Conservation (phyloP, 805 yeast genomes). For the Blastobotrys mokoenaii region DNA sequence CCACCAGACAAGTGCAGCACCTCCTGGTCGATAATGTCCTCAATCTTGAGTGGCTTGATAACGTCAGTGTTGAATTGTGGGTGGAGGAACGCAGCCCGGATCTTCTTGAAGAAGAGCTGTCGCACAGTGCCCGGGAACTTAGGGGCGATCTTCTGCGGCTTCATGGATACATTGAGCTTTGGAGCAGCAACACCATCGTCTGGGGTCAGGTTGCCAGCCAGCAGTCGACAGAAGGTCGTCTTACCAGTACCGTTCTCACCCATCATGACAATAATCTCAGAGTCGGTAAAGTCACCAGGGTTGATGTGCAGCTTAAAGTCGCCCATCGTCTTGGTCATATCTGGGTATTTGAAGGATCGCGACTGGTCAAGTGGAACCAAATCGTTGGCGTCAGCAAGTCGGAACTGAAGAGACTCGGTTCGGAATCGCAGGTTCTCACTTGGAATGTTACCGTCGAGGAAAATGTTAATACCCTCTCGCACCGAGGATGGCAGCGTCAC, state of each 20-base stretch:
- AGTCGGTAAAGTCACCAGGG: slow-evolving; percentile 86
- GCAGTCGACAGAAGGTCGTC: slow-evolving; percentile 90
- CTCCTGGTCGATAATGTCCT: slow-evolving; percentile 93
- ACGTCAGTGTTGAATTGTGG: slow-evolving; percentile 99
- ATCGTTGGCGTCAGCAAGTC: slow-evolving; percentile 85
- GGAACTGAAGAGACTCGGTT: slow-evolving; percentile 89
- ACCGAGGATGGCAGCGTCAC: slow-evolving; percentile 95
- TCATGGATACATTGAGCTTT: slow-evolving; percentile 88
- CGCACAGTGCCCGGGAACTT: slow-evolving; percentile 98
- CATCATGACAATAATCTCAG: slow-evolving; percentile 98
- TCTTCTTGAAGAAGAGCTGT: slow-evolving; percentile 93
- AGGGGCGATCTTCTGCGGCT: slow-evolving; percentile 99
- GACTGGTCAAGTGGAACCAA: slow-evolving; percentile 67
- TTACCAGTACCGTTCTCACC: slow-evolving; percentile 99
- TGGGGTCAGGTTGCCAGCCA: slow-evolving; percentile 89
- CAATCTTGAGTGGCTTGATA: slow-evolving; percentile 87
- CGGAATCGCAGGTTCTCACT: slow-evolving; percentile 96
- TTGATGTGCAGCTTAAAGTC: slow-evolving; percentile 82
- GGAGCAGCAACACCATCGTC: slow-evolving; percentile 78
- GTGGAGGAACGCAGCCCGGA: slow-evolving; percentile 84
- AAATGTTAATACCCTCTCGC: slow-evolving; percentile 97
- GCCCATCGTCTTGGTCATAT: slow-evolving; percentile 88
- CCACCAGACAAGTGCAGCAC: slow-evolving; percentile 98
- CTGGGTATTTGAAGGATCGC: slow-evolving; percentile 68
- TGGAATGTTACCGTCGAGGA: slow-evolving; percentile 96